Percentiles rank a stretch among this genome's conserved stretches.
Evolutionary conservation across 306 rosid species (phyloP).

Genomic region (Citrullus amarus): DNA sequence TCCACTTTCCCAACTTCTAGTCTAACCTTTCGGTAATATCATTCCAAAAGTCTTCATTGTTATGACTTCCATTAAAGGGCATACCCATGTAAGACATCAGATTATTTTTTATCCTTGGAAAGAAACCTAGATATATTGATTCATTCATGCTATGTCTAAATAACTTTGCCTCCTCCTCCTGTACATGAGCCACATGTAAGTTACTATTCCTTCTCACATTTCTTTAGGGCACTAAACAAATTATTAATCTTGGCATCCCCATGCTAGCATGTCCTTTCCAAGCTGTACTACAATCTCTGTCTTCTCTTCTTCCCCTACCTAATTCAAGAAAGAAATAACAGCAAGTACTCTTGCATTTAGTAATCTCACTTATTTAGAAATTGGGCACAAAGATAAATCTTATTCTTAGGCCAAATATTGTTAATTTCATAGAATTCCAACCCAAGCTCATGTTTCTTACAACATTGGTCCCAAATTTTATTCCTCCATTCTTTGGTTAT

Average conservation of each 20-base stretch:
- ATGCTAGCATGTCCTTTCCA: background rate
- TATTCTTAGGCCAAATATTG: background rate
- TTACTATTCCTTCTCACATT: background rate
- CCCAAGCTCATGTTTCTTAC: background rate
- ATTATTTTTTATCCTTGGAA: too few relatives aligned
- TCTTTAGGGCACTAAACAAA: background rate
- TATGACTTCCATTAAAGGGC: background rate
- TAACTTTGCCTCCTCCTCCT: background rate
- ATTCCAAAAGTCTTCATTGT: background rate
- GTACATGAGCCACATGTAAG: background rate
- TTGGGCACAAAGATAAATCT: background rate
- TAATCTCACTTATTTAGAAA: background rate
- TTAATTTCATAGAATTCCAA: background rate
- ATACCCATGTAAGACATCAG: background rate
- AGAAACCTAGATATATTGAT: background rate
- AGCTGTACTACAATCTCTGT: background rate
- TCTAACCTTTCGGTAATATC: background rate
- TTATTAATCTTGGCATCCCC: background rate
- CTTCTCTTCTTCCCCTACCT: background rate
- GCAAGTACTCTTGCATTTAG: background rate
- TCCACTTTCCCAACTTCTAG: background rate
- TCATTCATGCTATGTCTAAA: background rate
- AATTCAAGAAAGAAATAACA: background rate
- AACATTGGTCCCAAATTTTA: background rate
- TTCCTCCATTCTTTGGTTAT: background rate